These are phyloP conservation scores for Suillus subluteus DNA, from an alignment of 768 basidiomycete species.

Conservation along the genomic window DNA sequence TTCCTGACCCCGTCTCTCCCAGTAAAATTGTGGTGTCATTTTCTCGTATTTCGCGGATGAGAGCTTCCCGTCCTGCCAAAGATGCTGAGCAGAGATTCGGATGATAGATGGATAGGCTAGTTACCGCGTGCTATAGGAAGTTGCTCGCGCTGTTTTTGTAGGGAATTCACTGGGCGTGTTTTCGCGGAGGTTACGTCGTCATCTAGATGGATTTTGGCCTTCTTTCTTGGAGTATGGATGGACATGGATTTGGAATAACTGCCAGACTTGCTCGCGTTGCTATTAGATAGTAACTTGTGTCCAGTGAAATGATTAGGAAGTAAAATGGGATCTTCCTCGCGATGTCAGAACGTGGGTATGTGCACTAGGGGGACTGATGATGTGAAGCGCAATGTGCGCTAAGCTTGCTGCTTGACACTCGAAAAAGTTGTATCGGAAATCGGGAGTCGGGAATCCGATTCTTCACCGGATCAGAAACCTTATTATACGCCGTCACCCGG, in stretches of 20 bases:
- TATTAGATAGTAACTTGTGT: not conserved
- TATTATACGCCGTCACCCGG: not conserved
- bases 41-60: slow-evolving; percentile 70
- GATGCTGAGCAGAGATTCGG: not conserved
- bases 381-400: not conserved
- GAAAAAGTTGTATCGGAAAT: slow-evolving; percentile 8
- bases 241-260: slow-evolving; percentile 20
- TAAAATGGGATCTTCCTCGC: not conserved
- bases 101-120: slow-evolving; percentile 20
- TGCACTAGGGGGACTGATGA: not conserved
- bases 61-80: slow-evolving; percentile 67
- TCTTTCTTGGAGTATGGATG: slow-evolving; percentile 29
- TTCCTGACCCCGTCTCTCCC: slow-evolving; percentile 97
- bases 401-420: too few species aligned
- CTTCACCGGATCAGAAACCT: slow-evolving; percentile 6
- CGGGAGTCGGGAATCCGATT: slow-evolving; percentile 4
- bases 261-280: not conserved
- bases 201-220: slow-evolving; percentile 25
- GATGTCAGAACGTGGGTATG: not conserved
- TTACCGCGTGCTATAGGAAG: slow-evolving; percentile 82
- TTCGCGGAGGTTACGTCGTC: slow-evolving; percentile 23
- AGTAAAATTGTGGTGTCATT: slow-evolving; percentile 89
- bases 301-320: not conserved
- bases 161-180: slow-evolving; percentile 18
- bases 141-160: slow-evolving; percentile 68